Evolutionary conservation across 371 early-diverging fungal genomes (phyloP).

Genomic region (Syncephalastrum racemosum): DNA sequence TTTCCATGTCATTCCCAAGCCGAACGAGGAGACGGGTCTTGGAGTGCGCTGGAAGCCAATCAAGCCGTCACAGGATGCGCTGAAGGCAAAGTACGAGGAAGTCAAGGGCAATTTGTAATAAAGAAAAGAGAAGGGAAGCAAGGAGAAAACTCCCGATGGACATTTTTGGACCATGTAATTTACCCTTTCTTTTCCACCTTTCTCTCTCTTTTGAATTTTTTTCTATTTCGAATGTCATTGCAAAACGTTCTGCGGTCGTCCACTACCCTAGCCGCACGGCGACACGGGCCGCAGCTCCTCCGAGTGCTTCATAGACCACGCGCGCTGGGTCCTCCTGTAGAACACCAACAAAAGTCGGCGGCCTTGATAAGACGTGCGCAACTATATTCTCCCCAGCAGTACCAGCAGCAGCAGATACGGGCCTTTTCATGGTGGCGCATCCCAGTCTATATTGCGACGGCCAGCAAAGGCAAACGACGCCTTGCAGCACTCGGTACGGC

Average conservation of each 20-base stretch:
- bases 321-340: background rate
- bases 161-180: background rate
- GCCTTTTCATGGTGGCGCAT: slow-evolving; percentile 29
- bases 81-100: slow-evolving; percentile 20
- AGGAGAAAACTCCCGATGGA: background rate
- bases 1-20: slow-evolving; percentile 90
- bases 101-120: slow-evolving; percentile 40
- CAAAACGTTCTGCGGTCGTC: background rate
- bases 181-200: background rate
- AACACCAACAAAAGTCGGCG: background rate
- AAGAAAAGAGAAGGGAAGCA: background rate
- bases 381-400: background rate
- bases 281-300: background rate
- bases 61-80: slow-evolving; percentile 35
- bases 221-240: background rate
- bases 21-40: slow-evolving; percentile 66
- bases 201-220: background rate
- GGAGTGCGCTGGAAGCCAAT: slow-evolving; percentile 64
- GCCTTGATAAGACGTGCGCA: background rate
- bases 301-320: background rate
- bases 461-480: slow-evolving; percentile 23
- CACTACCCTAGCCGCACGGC: background rate
- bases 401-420: slow-evolving; percentile 11
- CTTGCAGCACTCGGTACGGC: slow-evolving; percentile 20
- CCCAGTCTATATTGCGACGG: slow-evolving; percentile 27